Percentiles rank a stretch among this genome's conserved stretches.
Conservation (phyloP, 352 stramenopile genomes). For the Phytophthora cactorum region DNA sequence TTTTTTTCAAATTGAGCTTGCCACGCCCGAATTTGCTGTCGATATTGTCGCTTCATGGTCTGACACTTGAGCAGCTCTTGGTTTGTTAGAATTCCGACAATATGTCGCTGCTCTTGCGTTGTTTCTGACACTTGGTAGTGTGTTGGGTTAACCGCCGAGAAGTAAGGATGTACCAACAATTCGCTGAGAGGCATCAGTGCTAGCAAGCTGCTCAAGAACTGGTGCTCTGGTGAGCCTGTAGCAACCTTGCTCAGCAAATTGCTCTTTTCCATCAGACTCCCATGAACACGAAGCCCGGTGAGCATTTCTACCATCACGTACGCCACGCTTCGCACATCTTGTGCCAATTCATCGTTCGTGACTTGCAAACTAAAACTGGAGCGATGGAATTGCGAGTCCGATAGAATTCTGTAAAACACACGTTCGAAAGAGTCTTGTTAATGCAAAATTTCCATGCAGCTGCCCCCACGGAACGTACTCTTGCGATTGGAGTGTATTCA, state of each 20-base stretch:
- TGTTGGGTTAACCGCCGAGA: constrained; percentile 10
- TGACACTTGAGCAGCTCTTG: constrained; percentile 54
- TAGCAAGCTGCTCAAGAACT: constrained; percentile 45
- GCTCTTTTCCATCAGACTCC: constrained; percentile 39
- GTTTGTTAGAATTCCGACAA: constrained; percentile 43
- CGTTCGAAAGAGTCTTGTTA: background rate
- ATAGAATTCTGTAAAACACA: constrained; percentile 34
- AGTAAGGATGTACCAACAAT: constrained; percentile 25
- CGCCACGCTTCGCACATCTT: constrained; percentile 61
- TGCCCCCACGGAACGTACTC: constrained; percentile 17
- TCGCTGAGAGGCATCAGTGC: constrained; percentile 16
- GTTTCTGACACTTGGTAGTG: background rate
- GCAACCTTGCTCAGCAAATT: constrained; percentile 37
- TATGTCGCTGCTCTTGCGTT: constrained; percentile 34
- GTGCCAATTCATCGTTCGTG: constrained; percentile 11
- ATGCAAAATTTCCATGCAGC: background rate
- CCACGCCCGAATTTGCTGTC: constrained; percentile 57
- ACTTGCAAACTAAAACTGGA: constrained; percentile 32
- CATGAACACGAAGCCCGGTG: constrained; percentile 48
- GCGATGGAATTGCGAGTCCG: constrained; percentile 35
- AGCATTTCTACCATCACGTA: constrained; percentile 72
- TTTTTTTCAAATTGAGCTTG: constrained; percentile 63
- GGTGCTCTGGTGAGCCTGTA: constrained; percentile 28
- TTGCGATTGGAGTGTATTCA: constrained; percentile 28
- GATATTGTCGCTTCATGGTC: constrained; percentile 38